Base-by-base conservation (phyloP, 768 basidiomycete genomes). In the Lactarius sp. region DNA sequence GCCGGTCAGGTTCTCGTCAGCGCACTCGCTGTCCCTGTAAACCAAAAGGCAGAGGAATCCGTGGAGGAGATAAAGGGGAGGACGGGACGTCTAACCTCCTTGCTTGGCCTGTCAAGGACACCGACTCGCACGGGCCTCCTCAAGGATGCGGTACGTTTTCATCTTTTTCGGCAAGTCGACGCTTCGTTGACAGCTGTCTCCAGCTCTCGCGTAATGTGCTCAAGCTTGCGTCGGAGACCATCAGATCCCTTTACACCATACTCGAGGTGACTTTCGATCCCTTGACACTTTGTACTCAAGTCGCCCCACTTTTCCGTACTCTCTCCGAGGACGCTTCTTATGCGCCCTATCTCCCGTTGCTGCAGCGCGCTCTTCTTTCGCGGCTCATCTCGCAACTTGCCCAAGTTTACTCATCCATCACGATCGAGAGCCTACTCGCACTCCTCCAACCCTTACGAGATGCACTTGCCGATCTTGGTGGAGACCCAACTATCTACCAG, bases 241-340 rank as follows among this genome's bases (percentile, higher is more conserved):
- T 98, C 72, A 88, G 87, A 72, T 77, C 83, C 27, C 82, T 98
- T 22, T 96, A 96, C 80, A 83, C 84, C 70, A 84, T 94, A 55
- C 86, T 99, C 68, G 94, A 97, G 76, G 88, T 90, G 47, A 88
- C 92, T 6, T 96, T 98, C 70, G 93, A 98, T 73, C 96, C 96
- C 0, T 83, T 96, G 66, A 87, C 85, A 0, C 87, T 97, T 62
- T 92, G 92, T 73, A 73, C 82, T 5, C 81, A 83, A 65, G 85
- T 93, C 49, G 85, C 90, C 4, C 92, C 94, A 10, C 79, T 98
- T 64, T 83, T 98, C 59, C 76, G 82, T 49, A 70, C 78, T 5
- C 82, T 95, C 60, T 74, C 77, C 20, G 60, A 75, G 6, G 82
- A 85, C 51, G 74, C 80, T 10, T 79, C 84, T 1, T 94, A 90